Evolutionary conservation across 345 rosid species (phyloP).

Genomic region (Salix caprea): DNA sequence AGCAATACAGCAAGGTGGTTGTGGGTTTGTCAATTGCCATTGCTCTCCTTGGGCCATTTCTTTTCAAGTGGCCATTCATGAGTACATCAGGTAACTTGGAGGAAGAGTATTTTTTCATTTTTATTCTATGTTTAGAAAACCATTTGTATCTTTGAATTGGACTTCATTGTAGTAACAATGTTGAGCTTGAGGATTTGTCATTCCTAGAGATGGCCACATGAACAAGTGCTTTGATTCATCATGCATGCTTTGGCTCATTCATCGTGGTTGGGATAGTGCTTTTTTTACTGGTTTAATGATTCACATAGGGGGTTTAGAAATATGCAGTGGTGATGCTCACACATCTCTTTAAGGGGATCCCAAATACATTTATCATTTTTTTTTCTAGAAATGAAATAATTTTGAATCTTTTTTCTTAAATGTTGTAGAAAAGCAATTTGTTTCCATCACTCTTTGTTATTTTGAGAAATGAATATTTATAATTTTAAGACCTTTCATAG

Average conservation of each 20-base stretch:
- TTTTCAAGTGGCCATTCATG: conserved; percentile 92
- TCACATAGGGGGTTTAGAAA: neutral
- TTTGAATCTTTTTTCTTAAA: too few relatives aligned
- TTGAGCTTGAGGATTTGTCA: neutral
- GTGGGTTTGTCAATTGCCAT: conserved; percentile 69
- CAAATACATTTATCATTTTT: neutral
- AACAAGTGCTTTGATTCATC: neutral
- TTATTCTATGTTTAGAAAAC: neutral
- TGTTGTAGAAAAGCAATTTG: neutral
- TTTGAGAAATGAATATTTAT: neutral
- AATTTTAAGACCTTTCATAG: too few relatives aligned
- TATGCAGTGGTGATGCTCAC: neutral
- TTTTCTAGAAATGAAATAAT: neutral
- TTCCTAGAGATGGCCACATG: neutral
- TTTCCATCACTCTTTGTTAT: neutral
- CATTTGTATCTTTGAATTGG: neutral
- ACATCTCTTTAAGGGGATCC: neutral
- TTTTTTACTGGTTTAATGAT: neutral
- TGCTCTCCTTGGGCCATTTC: conserved; percentile 77
- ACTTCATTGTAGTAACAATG: neutral
- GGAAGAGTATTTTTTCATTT: neutral
- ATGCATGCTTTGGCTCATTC: neutral
- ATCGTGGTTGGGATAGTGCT: neutral
- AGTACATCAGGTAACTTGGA: conserved; percentile 65
- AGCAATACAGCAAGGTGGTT: conserved; percentile 84